A percentile compares a stretch with the other conserved stretches of the same genome.
phyloP scores from a whole-genome alignment of 306 rosid genomes.

The Fragaria nilgerrensis region DNA sequence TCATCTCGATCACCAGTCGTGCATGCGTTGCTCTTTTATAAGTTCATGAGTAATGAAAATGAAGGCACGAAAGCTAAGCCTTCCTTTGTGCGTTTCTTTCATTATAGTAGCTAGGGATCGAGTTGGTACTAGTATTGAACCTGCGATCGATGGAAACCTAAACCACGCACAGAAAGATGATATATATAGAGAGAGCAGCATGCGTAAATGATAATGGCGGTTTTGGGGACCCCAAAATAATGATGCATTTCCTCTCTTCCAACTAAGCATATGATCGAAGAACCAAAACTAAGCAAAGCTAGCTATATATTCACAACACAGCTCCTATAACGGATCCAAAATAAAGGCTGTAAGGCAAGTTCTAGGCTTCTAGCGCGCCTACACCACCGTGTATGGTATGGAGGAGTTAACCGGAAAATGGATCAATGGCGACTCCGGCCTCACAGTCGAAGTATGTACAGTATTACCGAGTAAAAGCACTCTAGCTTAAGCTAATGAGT shows the following conservation, averaged over 20 bases:
- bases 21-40: background rate
- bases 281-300: background rate
- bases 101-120: background rate
- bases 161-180: background rate
- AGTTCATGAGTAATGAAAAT: background rate
- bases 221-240: conserved; percentile 10
- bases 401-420: too few relatives aligned
- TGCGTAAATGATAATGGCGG: conserved; percentile 23
- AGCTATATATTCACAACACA: background rate
- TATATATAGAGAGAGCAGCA: background rate
- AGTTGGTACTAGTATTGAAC: background rate
- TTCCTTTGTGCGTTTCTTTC: background rate
- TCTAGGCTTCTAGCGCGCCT: too few relatives aligned
- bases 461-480: too few relatives aligned
- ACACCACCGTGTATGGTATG: too few relatives aligned
- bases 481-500: too few relatives aligned
- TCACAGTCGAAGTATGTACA: too few relatives aligned
- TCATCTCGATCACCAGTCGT: too few relatives aligned
- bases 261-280: too few relatives aligned
- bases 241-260: conserved; percentile 17
- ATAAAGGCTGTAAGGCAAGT: background rate
- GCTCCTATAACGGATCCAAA: background rate
- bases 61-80: background rate
- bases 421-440: too few relatives aligned
- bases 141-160: conserved; percentile 4